phyloP scores from a whole-genome alignment of 352 stramenopile genomes.

The Phytophthora hibernalis region DNA sequence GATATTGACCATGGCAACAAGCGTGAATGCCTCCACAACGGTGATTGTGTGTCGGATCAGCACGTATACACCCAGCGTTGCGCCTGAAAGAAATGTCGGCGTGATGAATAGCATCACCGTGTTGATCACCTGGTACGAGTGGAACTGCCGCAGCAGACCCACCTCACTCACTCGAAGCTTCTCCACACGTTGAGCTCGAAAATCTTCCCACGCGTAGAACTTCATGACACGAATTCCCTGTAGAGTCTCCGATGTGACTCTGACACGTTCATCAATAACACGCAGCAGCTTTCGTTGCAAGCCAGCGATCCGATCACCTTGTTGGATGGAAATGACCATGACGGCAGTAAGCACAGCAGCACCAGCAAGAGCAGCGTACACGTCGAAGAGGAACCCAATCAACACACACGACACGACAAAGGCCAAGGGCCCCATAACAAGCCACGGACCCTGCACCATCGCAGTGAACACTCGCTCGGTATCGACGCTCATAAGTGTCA shows the following conservation, averaged over 20 bases:
- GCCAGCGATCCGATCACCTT: slow-evolving; percentile 25
- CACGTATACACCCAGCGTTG: slow-evolving; percentile 32
- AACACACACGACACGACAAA: slow-evolving; percentile 39
- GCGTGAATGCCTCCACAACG: slow-evolving; percentile 38
- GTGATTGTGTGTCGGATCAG: slow-evolving; percentile 32
- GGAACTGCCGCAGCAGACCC: slow-evolving; percentile 40
- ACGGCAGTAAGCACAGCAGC: slow-evolving; percentile 25
- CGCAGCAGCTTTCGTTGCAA: slow-evolving; percentile 29
- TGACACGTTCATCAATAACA: slow-evolving; percentile 82
- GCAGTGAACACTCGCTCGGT: slow-evolving; percentile 45
- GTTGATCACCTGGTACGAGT: slow-evolving; percentile 48
- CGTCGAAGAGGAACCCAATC: slow-evolving; percentile 44
- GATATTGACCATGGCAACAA: slow-evolving; percentile 44
- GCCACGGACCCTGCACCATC: slow-evolving; percentile 41
- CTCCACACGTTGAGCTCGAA: slow-evolving; percentile 38
- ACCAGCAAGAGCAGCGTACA: slow-evolving; percentile 23
- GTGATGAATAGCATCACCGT: slow-evolving; percentile 48
- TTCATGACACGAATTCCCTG: slow-evolving; percentile 91
- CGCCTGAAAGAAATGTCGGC: slow-evolving; percentile 33
- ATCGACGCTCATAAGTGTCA: slow-evolving; percentile 52
- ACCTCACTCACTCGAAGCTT: slow-evolving; percentile 54
- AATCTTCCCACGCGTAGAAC: slow-evolving; percentile 85
- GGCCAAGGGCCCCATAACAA: slow-evolving; percentile 32
- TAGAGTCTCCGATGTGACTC: slow-evolving; percentile 93
- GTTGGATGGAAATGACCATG: slow-evolving; percentile 20